Evolutionary conservation across 176 grass and related monocot genomes (phyloP), one percentile per base, ranked within the genome.

Genomic region (Juncus inflexus): DNA sequence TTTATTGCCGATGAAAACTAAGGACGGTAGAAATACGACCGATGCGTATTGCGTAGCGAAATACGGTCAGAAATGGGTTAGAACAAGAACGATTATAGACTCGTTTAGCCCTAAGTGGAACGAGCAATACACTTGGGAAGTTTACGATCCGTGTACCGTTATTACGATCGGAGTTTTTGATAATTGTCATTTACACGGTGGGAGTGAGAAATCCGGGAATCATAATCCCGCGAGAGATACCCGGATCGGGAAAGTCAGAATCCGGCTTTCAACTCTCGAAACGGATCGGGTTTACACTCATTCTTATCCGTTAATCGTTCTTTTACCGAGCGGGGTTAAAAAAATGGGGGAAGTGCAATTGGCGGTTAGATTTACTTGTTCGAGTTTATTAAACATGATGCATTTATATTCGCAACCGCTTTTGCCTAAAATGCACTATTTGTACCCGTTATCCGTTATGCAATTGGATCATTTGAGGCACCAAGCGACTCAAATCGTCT

Each of bases 261-360:
- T 90, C 72, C 78, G 70, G 55, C 70, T 82, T 42, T 90, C 86
- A 36, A 90, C 86, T 6, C 86, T 90, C 0, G 78, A 90, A 73
- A 65, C 82, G 35, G 86, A 78, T 43, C 64, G 71, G 36, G 82
- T 85, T 42, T 82, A 85, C 58, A 85, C 75, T 3, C 82, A 82
- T 58, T 85, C 55, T 0, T 85, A 82, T 40, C 81, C 78, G 28
- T 79, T 85, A 40, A 67, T 85, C 13, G 76, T 90, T 67, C 71
- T 90, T 62, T 65, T 79, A 55, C 75, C 82, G n/a, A 54, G 78
- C 42, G 82, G 86, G 0, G 82, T 85, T 8, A 90, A 90, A 58
- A 90, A 90, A 73, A 90, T 85, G 82, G 86, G 86, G 40, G 86
- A 90, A 57, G 69, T 85, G 68, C 78, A 90, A 56, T 61, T 90